Evolutionary conservation across 2,329 filamentous ascomycete species (phyloP).

Genomic region (Metarhizium rileyi): DNA sequence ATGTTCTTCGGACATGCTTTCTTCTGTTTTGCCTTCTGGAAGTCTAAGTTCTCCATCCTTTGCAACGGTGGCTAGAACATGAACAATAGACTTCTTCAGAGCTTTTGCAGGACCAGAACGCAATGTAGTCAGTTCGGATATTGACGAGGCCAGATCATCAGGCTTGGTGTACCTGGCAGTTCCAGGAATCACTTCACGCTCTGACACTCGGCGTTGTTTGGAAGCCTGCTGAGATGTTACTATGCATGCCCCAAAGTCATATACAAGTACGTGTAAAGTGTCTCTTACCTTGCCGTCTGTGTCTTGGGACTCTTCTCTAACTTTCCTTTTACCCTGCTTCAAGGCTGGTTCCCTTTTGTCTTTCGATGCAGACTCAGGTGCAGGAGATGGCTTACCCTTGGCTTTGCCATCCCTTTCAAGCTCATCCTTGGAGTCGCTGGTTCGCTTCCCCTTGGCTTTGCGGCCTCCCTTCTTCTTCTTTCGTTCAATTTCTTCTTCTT

Average conservation of each 20-base stretch:
- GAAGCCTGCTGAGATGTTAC: conserved; percentile 23
- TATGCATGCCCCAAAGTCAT: background rate
- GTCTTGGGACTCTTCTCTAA: conserved; percentile 46
- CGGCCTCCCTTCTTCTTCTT: conserved; percentile 50
- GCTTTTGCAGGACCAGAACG: conserved; percentile 62
- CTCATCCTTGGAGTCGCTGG: conserved; percentile 57
- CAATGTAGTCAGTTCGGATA: conserved; percentile 46
- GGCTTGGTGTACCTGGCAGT: conserved; percentile 37
- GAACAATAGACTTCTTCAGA: conserved; percentile 58
- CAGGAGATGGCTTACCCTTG: conserved; percentile 30
- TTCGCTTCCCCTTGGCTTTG: conserved; percentile 53
- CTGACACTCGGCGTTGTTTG: conserved; percentile 44
- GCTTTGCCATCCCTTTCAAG: conserved; percentile 31
- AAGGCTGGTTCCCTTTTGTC: conserved; percentile 36
- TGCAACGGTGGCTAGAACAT: conserved; percentile 55
- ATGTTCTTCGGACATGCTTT: conserved; percentile 57
- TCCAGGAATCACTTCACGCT: conserved; percentile 31
- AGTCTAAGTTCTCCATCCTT: conserved; percentile 56
- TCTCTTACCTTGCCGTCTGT: conserved; percentile 37
- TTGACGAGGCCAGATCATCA: conserved; percentile 38
- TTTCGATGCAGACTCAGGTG: conserved; percentile 30
- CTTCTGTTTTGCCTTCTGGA: conserved; percentile 52
- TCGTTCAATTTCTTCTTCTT: conserved; percentile 52
- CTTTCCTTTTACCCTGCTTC: conserved; percentile 46
- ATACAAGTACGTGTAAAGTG: background rate